Percentiles rank a stretch among this genome's conserved stretches.
Evolutionary conservation across 345 rosid species (phyloP).

Genomic region (Cochlearia excelsa): DNA sequence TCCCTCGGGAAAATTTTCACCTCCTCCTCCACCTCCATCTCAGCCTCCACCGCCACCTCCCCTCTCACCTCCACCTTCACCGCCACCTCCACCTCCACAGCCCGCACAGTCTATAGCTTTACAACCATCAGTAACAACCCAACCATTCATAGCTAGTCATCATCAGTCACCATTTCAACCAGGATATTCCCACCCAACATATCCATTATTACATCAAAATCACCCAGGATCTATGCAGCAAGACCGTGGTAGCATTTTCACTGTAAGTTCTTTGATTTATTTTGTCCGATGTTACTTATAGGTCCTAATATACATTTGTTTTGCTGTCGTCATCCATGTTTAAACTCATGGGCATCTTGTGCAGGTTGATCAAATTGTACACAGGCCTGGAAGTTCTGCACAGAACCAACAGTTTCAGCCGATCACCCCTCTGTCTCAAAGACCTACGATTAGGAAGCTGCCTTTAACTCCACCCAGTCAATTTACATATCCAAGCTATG

Average conservation of each 20-base stretch:
- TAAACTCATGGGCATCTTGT: conserved; percentile 21
- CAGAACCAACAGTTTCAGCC: conserved; percentile 66
- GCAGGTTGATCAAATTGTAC: no score
- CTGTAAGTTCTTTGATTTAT: conserved; percentile 42
- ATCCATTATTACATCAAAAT: conserved; percentile 60
- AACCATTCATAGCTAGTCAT: conserved; percentile 45
- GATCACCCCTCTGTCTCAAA: conserved; percentile 51
- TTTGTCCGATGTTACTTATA: conserved; percentile 17
- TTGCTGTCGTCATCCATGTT: conserved; percentile 10
- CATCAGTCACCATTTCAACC: conserved; percentile 50
- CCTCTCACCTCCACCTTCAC: conserved; percentile 30
- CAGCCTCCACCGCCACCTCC: conserved; percentile 49
- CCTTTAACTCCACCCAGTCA: conserved; percentile 60
- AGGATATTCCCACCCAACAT: conserved; percentile 42
- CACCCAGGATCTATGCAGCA: conserved; percentile 58
- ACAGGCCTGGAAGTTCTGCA: conserved; percentile 11
- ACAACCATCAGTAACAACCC: conserved; percentile 40
- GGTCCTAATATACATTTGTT: background rate
- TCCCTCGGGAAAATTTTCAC: conserved; percentile 44
- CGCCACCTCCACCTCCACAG: conserved; percentile 35
- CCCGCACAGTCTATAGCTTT: conserved; percentile 48
- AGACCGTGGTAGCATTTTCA: conserved; percentile 47
- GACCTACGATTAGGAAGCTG: conserved; percentile 52
- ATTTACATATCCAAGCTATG: conserved; percentile 61
- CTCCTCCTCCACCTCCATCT: conserved; percentile 56